Evolutionary conservation across 1,284 basidiomycete species (phyloP).

Genomic region (Leccinum pachyderme): DNA sequence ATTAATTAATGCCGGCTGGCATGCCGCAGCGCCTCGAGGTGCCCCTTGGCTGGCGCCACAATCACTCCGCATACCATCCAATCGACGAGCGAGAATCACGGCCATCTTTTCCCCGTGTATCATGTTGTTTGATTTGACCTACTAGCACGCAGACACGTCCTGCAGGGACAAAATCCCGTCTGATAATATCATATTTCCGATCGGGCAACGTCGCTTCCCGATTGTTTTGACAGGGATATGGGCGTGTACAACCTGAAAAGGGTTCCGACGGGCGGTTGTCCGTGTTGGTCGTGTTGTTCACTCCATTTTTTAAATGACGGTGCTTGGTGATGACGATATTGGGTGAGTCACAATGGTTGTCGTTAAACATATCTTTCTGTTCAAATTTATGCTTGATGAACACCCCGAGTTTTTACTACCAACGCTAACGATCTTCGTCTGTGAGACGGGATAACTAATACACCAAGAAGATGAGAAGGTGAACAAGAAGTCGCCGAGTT

Average conservation of each 20-base stretch:
- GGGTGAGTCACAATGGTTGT: neutral
- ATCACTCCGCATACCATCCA: slow-evolving; percentile 1
- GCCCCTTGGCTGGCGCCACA: neutral
- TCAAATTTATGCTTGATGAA: neutral
- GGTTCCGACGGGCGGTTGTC: neutral
- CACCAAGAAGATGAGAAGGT: neutral
- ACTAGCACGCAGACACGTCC: neutral
- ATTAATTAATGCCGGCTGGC: neutral
- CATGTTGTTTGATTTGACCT: neutral
- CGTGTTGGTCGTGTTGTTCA: neutral
- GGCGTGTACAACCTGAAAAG: neutral
- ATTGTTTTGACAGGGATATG: neutral
- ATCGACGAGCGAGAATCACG: neutral
- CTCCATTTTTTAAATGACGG: slow-evolving; percentile 1
- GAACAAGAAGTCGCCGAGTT: neutral
- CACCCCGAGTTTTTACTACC: neutral
- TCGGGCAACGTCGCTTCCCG: neutral
- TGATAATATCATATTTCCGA: neutral
- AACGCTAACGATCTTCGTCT: neutral
- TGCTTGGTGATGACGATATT: neutral
- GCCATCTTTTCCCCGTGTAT: neutral
- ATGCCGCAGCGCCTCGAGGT: neutral
- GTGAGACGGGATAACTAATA: neutral
- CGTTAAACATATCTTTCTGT: neutral
- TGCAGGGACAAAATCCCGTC: neutral